Evolutionary conservation across 2,329 filamentous ascomycete species (phyloP).

Genomic region (Cladophialophora psammophila): DNA sequence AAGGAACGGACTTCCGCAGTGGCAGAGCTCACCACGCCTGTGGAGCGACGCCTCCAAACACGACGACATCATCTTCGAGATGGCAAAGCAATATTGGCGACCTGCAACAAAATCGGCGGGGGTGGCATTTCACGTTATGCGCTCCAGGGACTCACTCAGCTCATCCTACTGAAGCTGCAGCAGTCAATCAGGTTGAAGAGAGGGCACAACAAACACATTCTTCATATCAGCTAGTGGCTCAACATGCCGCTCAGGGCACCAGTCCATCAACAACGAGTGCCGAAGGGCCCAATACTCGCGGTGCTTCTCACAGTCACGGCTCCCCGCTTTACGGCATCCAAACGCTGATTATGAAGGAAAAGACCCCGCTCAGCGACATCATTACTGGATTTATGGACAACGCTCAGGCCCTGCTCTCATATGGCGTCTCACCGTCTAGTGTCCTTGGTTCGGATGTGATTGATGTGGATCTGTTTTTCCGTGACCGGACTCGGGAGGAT

Average conservation of each 20-base stretch:
- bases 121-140: background rate
- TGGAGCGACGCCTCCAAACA: background rate
- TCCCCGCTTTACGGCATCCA: slow-evolving; percentile 1
- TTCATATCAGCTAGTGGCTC: background rate
- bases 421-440: background rate
- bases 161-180: background rate
- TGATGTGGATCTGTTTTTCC: slow-evolving; percentile 16
- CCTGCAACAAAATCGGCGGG: slow-evolving; percentile 1
- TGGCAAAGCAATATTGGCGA: background rate
- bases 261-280: background rate
- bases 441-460: slow-evolving; percentile 12
- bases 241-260: background rate
- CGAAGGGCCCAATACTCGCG: background rate
- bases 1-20: background rate
- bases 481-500: slow-evolving; percentile 14
- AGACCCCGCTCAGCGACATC: slow-evolving; percentile 15
- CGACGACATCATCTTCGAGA: background rate
- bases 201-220: background rate
- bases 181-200: background rate
- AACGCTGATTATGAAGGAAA: slow-evolving; percentile 6
- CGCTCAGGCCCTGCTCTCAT: slow-evolving; percentile 3
- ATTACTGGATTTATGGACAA: slow-evolving; percentile 15
- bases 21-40: background rate
- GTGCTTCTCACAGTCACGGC: background rate
- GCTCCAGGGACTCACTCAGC: background rate